Base-by-base conservation (phyloP, 2,329 filamentous ascomycete genomes). In the Fusarium tupiense region DNA sequence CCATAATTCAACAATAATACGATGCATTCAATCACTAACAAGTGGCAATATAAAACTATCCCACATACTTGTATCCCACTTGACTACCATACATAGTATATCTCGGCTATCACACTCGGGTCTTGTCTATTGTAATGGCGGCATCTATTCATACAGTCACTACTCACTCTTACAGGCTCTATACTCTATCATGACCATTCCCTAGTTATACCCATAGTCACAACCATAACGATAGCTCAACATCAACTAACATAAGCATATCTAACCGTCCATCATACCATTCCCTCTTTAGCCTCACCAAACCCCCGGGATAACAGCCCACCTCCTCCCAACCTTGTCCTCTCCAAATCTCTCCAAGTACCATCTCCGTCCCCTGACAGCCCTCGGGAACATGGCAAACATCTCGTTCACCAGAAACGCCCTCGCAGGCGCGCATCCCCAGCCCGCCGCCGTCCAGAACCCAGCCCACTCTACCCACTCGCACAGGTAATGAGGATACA, bases 381-480 rank as follows among this genome's bases (percentile, higher is more conserved):
- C 95, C 78, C 96, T 88, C 17, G 96, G 96, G 71, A 97, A 82
- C 96, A 98, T 99, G 14, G 93, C 92, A n/a, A 91, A 84, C 58
- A 99, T 84, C 84, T 98, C 95, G 81, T 98, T 98, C 54, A 97
- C 73, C 50, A 98, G 78, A 80, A 98, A 98, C 58, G 89, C 89
- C 78, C 95, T 86, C 31, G 94, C 96, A 1, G 96, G 96, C 54
- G 90, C 85, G 79, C 92, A 94, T 9, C 84, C 83, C 84, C 86
- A 89, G 3, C 91, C 91, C 64, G 91, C 89, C 76, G 93, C 89
- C 82, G 98, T 89, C 86, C 92, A 95, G 82, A 95, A 99, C 0
- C 96, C 96, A 8, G 89, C 82, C 96, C 96, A 99, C 86, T 99
- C 96, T 61, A 98, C 82, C 96, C 96, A 99, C 85, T 99, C 96